phyloP scores from a whole-genome alignment of 208 protist species.

The Balamuthia mandrillaris region DNA sequence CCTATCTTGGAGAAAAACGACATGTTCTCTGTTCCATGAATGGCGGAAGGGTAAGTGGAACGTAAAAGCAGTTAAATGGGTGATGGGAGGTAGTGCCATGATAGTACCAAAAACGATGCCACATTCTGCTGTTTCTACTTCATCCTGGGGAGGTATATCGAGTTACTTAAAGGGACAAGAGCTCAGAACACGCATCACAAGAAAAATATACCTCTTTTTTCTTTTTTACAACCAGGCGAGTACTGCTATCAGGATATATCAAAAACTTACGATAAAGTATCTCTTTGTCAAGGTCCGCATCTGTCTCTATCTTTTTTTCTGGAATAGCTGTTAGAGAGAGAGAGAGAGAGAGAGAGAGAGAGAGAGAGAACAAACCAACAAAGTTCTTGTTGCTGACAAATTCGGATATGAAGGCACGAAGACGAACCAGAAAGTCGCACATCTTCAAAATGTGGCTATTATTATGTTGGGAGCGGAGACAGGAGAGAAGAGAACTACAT shows the following conservation, averaged over 20 bases:
- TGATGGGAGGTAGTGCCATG: too few relatives aligned
- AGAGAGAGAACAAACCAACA: background rate
- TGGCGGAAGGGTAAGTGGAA: too few relatives aligned
- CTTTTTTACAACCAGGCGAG: slow-evolving; percentile 19
- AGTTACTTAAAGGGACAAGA: too few relatives aligned
- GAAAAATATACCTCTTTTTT: background rate
- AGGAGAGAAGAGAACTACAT: background rate
- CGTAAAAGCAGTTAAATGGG: too few relatives aligned
- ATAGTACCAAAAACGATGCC: slow-evolving; percentile 27
- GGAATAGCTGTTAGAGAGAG: background rate
- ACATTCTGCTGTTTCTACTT: slow-evolving; percentile 1
- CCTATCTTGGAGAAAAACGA: slow-evolving; percentile 24
- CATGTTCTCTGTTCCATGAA: too few relatives aligned
- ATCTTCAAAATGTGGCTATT: background rate
- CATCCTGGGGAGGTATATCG: background rate
- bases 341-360: background rate
- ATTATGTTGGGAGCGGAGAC: background rate
- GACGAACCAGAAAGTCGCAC: slow-evolving; percentile 1
- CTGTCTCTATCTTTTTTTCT: background rate
- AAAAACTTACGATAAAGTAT: slow-evolving; percentile 23
- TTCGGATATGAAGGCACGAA: slow-evolving; percentile 14
- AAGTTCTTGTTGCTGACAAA: slow-evolving; percentile 38
- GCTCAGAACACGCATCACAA: background rate
- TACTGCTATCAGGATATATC: slow-evolving; percentile 20
- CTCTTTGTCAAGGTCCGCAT: slow-evolving; percentile 21